These are phyloP conservation scores for Globisporangium uncinulatum DNA, from an alignment of 352 stramenopile species.

Conservation along the genomic window DNA sequence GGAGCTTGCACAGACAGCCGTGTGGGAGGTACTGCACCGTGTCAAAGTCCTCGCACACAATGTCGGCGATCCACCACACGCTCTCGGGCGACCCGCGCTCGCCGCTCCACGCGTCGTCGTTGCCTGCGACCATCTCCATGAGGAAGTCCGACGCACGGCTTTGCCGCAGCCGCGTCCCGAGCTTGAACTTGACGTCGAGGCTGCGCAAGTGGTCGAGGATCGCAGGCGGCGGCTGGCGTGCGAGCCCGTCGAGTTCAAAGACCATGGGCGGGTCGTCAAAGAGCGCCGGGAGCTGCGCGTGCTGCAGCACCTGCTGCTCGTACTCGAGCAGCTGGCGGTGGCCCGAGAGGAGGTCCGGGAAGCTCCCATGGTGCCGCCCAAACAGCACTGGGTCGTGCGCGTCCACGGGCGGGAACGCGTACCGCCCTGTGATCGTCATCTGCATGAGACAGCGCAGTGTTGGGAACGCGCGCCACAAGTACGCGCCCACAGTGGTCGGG, in stretches of 20 bases:
- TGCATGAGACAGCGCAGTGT: constrained; percentile 81
- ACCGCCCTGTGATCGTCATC: constrained; percentile 79
- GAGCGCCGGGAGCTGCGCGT: constrained; percentile 33
- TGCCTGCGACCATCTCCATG: constrained; percentile 80
- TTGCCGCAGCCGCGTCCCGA: constrained; percentile 73
- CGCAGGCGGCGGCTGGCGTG: constrained; percentile 56
- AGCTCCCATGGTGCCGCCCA: constrained; percentile 46
- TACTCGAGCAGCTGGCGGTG: constrained; percentile 68
- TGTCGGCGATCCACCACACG: constrained; percentile 83
- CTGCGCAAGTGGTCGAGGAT: constrained; percentile 73
- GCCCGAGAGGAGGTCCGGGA: constrained; percentile 44
- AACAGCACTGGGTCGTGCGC: constrained; percentile 51
- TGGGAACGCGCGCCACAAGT: constrained; percentile 66
- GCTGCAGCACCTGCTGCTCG: constrained; percentile 61
- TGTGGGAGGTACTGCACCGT: constrained; percentile 79
- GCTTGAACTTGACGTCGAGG: constrained; percentile 67
- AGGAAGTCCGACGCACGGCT: constrained; percentile 75
- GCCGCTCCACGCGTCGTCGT: constrained; percentile 17
- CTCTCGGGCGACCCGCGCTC: constrained; percentile 22
- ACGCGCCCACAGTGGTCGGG: constrained; percentile 67
- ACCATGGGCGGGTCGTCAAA: constrained; percentile 68
- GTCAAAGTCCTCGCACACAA: constrained; percentile 81
- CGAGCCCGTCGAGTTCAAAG: constrained; percentile 58
- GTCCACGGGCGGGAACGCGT: constrained; percentile 59
- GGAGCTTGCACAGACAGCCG: constrained; percentile 69